These are phyloP conservation scores for Cercospora beticola DNA, from an alignment of 2,329 filamentous ascomycete species.

Conservation along the genomic window DNA sequence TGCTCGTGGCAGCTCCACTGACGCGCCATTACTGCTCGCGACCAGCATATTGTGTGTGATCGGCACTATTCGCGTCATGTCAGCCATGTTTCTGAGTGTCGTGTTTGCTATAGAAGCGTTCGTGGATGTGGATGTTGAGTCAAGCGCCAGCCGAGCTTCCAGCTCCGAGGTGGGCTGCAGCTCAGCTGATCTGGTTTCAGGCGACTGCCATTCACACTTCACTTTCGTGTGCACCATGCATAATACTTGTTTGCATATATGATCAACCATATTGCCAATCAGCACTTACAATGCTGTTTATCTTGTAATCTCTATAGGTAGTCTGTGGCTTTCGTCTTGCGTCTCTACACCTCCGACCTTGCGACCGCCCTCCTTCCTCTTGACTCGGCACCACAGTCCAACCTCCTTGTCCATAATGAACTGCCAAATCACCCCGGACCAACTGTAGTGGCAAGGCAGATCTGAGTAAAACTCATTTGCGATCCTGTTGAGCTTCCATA, in stretches of 20 bases:
- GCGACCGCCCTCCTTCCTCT: conserved; percentile 75
- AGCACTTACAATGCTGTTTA: neutral
- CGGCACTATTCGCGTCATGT: neutral
- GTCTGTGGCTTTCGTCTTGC: conserved; percentile 14
- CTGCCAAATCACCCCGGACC: conserved; percentile 90
- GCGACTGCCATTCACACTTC: neutral
- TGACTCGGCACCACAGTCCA: conserved; percentile 87
- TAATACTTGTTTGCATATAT: neutral
- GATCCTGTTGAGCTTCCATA: conserved; percentile 73
- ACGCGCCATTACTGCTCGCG: neutral
- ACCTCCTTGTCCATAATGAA: conserved; percentile 91
- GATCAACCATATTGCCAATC: neutral
- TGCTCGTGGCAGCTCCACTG: neutral
- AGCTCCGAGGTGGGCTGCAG: neutral
- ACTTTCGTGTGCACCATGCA: neutral
- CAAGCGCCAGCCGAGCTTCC: neutral
- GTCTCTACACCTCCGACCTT: conserved; percentile 49
- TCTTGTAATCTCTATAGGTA: conserved; percentile 20
- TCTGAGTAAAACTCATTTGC: conserved; percentile 90
- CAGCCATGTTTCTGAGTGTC: neutral
- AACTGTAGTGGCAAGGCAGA: conserved; percentile 83
- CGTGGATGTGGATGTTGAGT: neutral
- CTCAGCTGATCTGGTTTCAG: neutral
- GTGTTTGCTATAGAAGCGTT: neutral
- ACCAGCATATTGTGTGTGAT: neutral